These are phyloP conservation scores for Sporisorium exsertum DNA, from an alignment of 1,284 basidiomycete species.

Conservation along the genomic window DNA sequence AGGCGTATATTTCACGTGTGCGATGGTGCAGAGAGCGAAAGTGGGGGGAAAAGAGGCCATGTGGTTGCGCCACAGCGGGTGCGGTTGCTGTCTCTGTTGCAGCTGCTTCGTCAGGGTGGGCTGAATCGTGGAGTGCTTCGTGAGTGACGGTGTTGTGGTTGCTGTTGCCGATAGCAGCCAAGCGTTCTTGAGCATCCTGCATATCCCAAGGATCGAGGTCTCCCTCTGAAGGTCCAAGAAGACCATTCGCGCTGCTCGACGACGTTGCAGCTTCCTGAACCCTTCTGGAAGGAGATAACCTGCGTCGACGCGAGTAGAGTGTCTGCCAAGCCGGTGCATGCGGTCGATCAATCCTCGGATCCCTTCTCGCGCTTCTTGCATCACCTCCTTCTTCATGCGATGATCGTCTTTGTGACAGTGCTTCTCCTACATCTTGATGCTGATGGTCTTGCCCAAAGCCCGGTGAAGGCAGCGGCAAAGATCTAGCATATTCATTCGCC, in stretches of 20 bases:
- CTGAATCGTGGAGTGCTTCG: not conserved
- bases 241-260: not conserved
- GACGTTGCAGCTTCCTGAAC: not conserved
- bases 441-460: not conserved
- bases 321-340: conserved; percentile 47
- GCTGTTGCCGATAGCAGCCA: conserved; percentile 24
- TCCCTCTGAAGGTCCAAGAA: conserved; percentile 37
- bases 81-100: not conserved
- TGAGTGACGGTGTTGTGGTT: not conserved
- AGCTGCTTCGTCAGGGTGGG: not conserved
- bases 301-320: conserved; percentile 33
- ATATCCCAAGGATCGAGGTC: conserved; percentile 54
- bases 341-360: conserved; percentile 21
- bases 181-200: conserved; percentile 42
- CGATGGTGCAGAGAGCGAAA: not conserved
- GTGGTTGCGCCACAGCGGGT: not conserved
- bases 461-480: not conserved
- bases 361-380: not conserved
- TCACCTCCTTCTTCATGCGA: not conserved
- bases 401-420: not conserved
- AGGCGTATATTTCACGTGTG: conserved; percentile 41
- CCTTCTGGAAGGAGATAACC: conserved; percentile 1
- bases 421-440: not conserved
- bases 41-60: not conserved
- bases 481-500: not conserved